These are phyloP conservation scores for Clarireedia monteithiana DNA, from an alignment of 2,329 filamentous ascomycete species.

Conservation along the genomic window DNA sequence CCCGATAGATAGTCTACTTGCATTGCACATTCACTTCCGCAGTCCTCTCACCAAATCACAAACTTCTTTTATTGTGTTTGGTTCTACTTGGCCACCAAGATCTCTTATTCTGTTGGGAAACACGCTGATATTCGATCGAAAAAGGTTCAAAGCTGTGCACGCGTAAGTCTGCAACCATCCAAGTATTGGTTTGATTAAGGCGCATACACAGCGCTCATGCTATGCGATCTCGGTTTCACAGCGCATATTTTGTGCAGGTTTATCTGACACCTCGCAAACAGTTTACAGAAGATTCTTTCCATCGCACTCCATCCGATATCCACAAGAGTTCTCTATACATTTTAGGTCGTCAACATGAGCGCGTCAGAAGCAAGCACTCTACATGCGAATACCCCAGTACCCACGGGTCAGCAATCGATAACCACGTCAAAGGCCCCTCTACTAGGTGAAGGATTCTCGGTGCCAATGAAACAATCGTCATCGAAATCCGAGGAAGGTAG, in stretches of 20 bases:
- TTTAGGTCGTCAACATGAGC: slow-evolving; percentile 20
- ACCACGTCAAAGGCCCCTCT: slow-evolving; percentile 25
- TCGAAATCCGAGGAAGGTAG: slow-evolving; percentile 22
- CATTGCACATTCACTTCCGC: neutral
- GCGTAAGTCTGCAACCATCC: slow-evolving; percentile 14
- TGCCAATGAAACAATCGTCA: slow-evolving; percentile 15
- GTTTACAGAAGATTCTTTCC: neutral
- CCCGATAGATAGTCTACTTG: no score
- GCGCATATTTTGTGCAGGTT: slow-evolving; percentile 12
- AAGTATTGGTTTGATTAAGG: slow-evolving; percentile 18
- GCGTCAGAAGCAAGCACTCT: slow-evolving; percentile 25
- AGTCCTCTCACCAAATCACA: neutral
- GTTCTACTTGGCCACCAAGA: no score
- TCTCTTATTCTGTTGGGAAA: neutral
- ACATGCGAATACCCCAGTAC: slow-evolving; percentile 23
- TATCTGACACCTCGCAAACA: slow-evolving; percentile 2
- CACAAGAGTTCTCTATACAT: neutral
- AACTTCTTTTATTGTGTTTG: neutral
- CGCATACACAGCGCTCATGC: slow-evolving; percentile 10
- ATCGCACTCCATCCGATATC: neutral
- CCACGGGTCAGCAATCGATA: slow-evolving; percentile 14
- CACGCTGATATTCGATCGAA: slow-evolving; percentile 1
- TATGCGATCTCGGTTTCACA: slow-evolving; percentile 10
- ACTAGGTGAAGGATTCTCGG: slow-evolving; percentile 30
- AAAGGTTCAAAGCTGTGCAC: slow-evolving; percentile 12